Evolutionary conservation across 805 yeast species (phyloP).

Genomic region (Starmerella floricola): DNA sequence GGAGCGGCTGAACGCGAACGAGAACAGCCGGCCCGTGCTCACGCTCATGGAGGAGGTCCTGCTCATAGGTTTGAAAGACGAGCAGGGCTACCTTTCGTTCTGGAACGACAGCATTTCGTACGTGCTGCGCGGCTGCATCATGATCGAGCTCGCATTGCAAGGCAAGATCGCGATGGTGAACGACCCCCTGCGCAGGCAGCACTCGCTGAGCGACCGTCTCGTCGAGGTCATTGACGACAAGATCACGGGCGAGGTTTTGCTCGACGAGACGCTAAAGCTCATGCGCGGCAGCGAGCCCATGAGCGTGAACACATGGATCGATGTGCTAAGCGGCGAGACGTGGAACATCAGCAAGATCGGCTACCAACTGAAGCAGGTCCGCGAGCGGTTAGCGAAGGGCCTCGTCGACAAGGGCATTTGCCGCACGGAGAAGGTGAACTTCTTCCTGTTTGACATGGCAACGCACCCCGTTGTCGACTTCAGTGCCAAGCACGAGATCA

Average conservation of each 20-base stretch:
- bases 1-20: conserved; percentile 30
- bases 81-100: conserved; percentile 89
- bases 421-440: conserved; percentile 90
- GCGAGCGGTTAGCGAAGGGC: conserved; percentile 93
- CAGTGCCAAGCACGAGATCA: conserved; percentile 68
- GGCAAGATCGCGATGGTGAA: conserved; percentile 79
- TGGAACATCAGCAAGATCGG: conserved; percentile 93
- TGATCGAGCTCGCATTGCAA: conserved; percentile 83
- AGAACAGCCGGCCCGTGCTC: conserved; percentile 50
- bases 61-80: conserved; percentile 84
- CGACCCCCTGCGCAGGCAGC: conserved; percentile 83
- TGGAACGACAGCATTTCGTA: conserved; percentile 98
- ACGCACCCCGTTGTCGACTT: conserved; percentile 92
- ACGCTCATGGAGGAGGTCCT: conserved; percentile 96
- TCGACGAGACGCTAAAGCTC: conserved; percentile 84
- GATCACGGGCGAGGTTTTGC: conserved; percentile 86
- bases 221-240: conserved; percentile 76
- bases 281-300: conserved; percentile 69
- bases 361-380: conserved; percentile 91
- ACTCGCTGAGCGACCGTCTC: conserved; percentile 75
- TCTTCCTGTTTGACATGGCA: conserved; percentile 93
- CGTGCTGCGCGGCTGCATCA: conserved; percentile 86
- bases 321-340: conserved; percentile 81
- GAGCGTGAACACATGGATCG: conserved; percentile 84
- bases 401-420: conserved; percentile 92